These are phyloP conservation scores for Penicillium cinerascens DNA, from an alignment of 495 filamentous ascomycete species.

Conservation along the genomic window DNA sequence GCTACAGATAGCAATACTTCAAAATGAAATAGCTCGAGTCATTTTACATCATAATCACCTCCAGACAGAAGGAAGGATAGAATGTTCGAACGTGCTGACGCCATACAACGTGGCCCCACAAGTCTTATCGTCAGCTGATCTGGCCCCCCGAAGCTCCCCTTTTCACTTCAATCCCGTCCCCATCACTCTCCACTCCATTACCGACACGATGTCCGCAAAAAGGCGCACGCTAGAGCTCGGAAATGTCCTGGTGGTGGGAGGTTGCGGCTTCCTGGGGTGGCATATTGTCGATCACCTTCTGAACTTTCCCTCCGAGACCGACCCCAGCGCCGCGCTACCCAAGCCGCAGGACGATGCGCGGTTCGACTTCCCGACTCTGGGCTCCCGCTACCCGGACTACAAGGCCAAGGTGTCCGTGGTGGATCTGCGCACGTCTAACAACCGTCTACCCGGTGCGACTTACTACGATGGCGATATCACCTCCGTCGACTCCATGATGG, in stretches of 20 bases:
- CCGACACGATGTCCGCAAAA: slow-evolving; percentile 32
- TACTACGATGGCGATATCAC: slow-evolving; percentile 92
- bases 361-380: slow-evolving; percentile 40
- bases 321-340: slow-evolving; percentile 40
- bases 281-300: slow-evolving; percentile 57
- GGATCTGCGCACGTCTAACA: slow-evolving; percentile 73
- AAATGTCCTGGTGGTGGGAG: slow-evolving; percentile 54
- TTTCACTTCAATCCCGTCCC: slow-evolving; percentile 1
- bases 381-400: slow-evolving; percentile 40
- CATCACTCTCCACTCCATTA: slow-evolving; percentile 5
- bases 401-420: slow-evolving; percentile 70
- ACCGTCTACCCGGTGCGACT: slow-evolving; percentile 66
- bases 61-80: background rate
- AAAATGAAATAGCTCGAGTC: background rate
- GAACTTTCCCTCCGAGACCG: slow-evolving; percentile 48
- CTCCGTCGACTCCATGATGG: slow-evolving; percentile 57
- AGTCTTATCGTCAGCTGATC: slow-evolving; percentile 20
- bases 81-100: background rate
- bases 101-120: slow-evolving; percentile 4
- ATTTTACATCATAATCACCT: background rate
- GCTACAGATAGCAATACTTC: background rate
- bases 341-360: slow-evolving; percentile 36
- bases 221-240: slow-evolving; percentile 38
- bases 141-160: slow-evolving; percentile 12
- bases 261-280: slow-evolving; percentile 57